These are phyloP conservation scores for Periconia digitata DNA, from an alignment of 2,329 filamentous ascomycete species.

Conservation along the genomic window DNA sequence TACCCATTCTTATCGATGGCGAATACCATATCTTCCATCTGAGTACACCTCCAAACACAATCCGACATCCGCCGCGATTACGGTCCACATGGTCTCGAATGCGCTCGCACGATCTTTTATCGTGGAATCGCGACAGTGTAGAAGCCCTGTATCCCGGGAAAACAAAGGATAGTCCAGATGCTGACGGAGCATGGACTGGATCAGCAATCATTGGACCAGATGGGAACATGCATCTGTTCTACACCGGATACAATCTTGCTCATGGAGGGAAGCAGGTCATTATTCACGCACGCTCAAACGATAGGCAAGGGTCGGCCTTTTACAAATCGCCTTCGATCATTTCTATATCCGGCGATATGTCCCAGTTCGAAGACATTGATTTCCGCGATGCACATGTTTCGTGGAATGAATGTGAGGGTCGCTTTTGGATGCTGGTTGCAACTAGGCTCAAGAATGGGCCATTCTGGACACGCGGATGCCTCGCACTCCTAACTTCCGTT, in stretches of 20 bases:
- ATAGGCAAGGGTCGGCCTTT: conserved; percentile 33
- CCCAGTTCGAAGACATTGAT: conserved; percentile 38
- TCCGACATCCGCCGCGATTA: conserved; percentile 38
- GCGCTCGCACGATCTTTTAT: conserved; percentile 1
- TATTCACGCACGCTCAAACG: conserved; percentile 26
- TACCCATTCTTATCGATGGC: conserved; percentile 40
- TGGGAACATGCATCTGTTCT: conserved; percentile 40
- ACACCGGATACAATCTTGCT: conserved; percentile 41
- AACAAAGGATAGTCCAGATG: conserved; percentile 28
- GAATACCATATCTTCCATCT: conserved; percentile 43
- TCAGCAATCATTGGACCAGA: conserved; percentile 36
- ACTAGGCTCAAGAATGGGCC: conserved; percentile 37
- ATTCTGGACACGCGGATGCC: conserved; percentile 40
- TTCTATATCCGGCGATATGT: conserved; percentile 21
- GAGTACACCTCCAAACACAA: conserved; percentile 28
- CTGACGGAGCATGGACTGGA: conserved; percentile 42
- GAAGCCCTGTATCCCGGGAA: conserved; percentile 6
- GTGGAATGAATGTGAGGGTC: conserved; percentile 28
- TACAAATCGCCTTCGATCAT: conserved; percentile 18
- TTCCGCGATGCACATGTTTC: conserved; percentile 44
- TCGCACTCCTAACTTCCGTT: conserved; percentile 41
- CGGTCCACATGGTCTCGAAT: conserved; percentile 32
- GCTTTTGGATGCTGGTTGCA: conserved; percentile 45
- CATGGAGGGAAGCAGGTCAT: conserved; percentile 38
- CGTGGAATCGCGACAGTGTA: neutral